phyloP scores from a whole-genome alignment of 257 asterid species.

The Handroanthus guayacan region DNA sequence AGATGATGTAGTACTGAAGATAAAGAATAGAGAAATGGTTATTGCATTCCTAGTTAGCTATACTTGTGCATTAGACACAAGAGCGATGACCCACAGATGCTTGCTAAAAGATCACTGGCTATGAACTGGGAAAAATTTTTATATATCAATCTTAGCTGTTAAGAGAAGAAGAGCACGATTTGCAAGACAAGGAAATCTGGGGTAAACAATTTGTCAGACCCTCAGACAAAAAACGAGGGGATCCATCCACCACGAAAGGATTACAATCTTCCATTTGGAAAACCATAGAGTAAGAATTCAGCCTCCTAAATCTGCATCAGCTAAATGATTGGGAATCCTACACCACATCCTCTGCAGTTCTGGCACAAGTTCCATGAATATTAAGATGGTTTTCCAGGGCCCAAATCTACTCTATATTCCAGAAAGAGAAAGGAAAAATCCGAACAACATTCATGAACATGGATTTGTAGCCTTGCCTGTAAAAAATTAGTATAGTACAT shows the following conservation, averaged over 20 bases:
- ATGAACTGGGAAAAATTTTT: not conserved
- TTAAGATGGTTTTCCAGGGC: not conserved
- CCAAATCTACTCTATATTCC: conserved; percentile 8
- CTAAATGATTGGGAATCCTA: not conserved
- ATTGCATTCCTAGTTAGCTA: not conserved
- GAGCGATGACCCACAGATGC: not conserved
- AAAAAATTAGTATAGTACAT: not conserved
- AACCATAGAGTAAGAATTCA: not conserved
- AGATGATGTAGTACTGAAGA: not conserved
- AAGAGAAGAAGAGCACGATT: not conserved
- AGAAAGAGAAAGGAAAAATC: not conserved
- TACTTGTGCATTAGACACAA: not conserved
- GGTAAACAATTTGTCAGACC: not conserved
- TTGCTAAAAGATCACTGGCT: conserved; percentile 3
- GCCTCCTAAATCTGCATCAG: conserved; percentile 5
- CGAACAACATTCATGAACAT: not conserved
- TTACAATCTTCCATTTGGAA: conserved; percentile 22
- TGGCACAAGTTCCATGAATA: not conserved
- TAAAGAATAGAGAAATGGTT: not conserved
- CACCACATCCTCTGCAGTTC: conserved; percentile 6
- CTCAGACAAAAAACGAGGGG: conserved; percentile 8
- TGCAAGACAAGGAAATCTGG: conserved; percentile 11
- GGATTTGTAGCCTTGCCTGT: not conserved
- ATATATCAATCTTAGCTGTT: not conserved
- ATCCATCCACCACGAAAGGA: not conserved